Evolutionary conservation across 192 early-diverging fungal genomes (phyloP), one percentile per base, ranked within the genome.

Genomic region (Backusella macrospora): DNA sequence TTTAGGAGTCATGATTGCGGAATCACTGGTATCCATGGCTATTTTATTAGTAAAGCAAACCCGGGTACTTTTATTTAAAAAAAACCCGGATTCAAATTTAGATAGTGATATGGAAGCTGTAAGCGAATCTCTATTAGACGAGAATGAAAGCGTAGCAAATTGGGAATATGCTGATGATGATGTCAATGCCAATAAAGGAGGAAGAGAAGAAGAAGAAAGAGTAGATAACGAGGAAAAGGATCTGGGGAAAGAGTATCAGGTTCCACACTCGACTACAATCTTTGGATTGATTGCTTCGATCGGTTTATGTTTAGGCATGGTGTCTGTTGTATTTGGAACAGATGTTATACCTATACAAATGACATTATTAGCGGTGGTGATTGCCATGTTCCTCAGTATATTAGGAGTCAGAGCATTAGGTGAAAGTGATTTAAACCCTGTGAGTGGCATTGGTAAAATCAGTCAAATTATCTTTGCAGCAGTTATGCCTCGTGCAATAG

Each of bases 381-480:
- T 95, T 23, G 95, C 91, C 5, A 91, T 90, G 68, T 75, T 95
- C 1, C 72, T 96, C 55, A 87, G 89, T 13, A 88, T 96, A 34
- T 83, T 96, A 34, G 95, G 92, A 16, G 89, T 95, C 9, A 89
- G 94, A 16, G 90, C 93, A 4, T 66, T 93, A 59, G 95, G 94
- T 26, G 90, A 91, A 9, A 95, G 93, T 2, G 95, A 96, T 71
- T 67, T 93, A 59, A 94, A 94, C 76, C 93, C 94, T 0, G 90
- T 94, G 5, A 88, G 88, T 14, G 91, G 93, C 42, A 92, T 96
- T 48, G 94, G 91, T 45, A 96, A 96, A 74, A 87, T 94, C 34
- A 91, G 90, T 23, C 94, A 96, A 80, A 88, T 96, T 52, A 81
- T 93, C 34, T 94, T 94, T 84, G 92, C 91, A 8, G 91, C 86